Evolutionary conservation across 2,329 filamentous ascomycete genomes (phyloP).

Genomic region (Aspergillus sp.): DNA sequence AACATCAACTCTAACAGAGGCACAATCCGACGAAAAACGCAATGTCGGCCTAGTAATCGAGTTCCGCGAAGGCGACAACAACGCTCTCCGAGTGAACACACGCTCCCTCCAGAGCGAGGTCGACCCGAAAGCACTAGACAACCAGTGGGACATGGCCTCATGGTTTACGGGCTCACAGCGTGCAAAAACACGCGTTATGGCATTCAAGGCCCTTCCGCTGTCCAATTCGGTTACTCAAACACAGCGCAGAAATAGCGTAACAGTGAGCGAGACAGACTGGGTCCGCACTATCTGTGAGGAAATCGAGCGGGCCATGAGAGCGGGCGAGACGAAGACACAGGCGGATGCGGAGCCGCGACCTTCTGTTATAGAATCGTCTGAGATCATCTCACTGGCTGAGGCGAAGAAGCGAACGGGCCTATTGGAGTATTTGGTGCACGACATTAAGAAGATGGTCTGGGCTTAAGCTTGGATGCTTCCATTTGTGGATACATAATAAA

Average conservation of each 20-base stretch:
- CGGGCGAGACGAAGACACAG: conserved; percentile 43
- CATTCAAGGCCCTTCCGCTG: conserved; percentile 45
- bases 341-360: conserved; percentile 11
- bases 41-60: conserved; percentile 83
- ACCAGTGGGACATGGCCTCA: conserved; percentile 44
- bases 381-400: conserved; percentile 81
- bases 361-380: conserved; percentile 54
- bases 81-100: conserved; percentile 80
- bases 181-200: conserved; percentile 36
- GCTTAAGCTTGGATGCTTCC: conserved; percentile 37
- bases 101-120: conserved; percentile 66
- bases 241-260: conserved; percentile 16
- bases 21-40: conserved; percentile 72
- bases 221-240: conserved; percentile 29
- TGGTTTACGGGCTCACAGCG: conserved; percentile 37
- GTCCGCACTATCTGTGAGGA: conserved; percentile 69
- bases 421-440: conserved; percentile 83
- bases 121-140: conserved; percentile 41
- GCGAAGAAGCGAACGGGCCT: conserved; percentile 84
- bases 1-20: conserved; percentile 76
- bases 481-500: background rate
- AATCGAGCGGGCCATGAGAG: conserved; percentile 67
- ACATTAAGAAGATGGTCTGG: conserved; percentile 94
- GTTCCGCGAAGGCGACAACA: conserved; percentile 70
- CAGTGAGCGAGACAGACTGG: conserved; percentile 52